Conservation (phyloP, 2,329 filamentous ascomycete genomes). For the Paecilomyces formosus region DNA sequence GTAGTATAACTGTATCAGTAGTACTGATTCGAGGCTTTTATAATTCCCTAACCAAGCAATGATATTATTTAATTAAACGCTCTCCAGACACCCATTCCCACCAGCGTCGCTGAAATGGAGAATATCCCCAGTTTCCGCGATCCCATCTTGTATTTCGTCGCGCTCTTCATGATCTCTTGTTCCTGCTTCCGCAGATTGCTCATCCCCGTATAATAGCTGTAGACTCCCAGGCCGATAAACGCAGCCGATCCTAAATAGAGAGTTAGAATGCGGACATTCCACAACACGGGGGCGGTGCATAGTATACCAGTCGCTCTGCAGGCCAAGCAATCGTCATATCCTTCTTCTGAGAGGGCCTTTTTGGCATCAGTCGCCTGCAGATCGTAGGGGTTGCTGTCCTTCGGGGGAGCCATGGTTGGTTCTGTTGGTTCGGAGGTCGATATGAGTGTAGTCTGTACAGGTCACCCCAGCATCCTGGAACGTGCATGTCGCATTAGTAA, state of each 20-base stretch:
- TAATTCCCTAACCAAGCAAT: neutral
- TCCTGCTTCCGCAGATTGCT: conserved; percentile 61
- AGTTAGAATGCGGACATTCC: neutral
- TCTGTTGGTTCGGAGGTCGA: neutral
- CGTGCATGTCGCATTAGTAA: neutral
- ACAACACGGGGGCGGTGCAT: conserved; percentile 7
- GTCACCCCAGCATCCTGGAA: neutral
- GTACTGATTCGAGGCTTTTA: neutral
- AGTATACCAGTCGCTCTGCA: conserved; percentile 63
- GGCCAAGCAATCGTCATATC: conserved; percentile 57
- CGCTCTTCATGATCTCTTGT: conserved; percentile 56
- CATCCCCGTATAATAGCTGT: conserved; percentile 70
- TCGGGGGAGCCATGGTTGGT: conserved; percentile 31
- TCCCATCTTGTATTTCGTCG: conserved; percentile 64
- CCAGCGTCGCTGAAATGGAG: conserved; percentile 58
- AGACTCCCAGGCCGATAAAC: conserved; percentile 67
- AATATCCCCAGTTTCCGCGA: conserved; percentile 62
- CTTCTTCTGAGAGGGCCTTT: conserved; percentile 40
- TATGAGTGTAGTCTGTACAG: neutral
- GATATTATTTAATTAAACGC: conserved; percentile 45
- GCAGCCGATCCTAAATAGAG: conserved; percentile 57
- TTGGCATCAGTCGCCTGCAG: conserved; percentile 54
- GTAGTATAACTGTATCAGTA: neutral
- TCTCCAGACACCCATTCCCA: conserved; percentile 64
- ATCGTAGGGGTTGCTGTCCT: conserved; percentile 45